phyloP scores from a whole-genome alignment of 2,329 filamentous ascomycete genomes.

The Hypoxylon sp. region DNA sequence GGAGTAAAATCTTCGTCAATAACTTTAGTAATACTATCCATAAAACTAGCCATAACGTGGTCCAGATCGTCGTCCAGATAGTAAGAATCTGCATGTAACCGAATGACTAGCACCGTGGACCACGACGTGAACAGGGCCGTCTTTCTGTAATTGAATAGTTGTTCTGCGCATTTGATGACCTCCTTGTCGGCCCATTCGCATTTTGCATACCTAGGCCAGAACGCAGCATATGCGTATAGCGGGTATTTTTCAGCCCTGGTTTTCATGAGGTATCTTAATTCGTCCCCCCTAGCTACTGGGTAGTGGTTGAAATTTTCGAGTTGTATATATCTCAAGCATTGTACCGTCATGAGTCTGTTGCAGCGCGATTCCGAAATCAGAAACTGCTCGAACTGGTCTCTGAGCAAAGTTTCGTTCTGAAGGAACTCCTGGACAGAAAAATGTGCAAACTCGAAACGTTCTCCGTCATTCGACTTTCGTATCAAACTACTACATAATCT shows the following conservation, averaged over 20 bases:
- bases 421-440: constrained; percentile 44
- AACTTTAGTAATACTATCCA: not conserved
- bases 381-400: constrained; percentile 19
- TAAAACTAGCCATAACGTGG: no score
- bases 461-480: constrained; percentile 33
- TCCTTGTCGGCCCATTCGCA: constrained; percentile 2
- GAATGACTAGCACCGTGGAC: not conserved
- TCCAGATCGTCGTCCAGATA: no score
- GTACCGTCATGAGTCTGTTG: constrained; percentile 19
- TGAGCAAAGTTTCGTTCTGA: constrained; percentile 10
- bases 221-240: constrained; percentile 1
- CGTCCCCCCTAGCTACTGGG: not conserved
- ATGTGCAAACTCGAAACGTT: constrained; percentile 41
- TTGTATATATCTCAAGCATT: constrained; percentile 40
- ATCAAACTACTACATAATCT: constrained; percentile 40
- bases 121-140: constrained; percentile 28
- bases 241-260: not conserved
- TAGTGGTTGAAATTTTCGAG: constrained; percentile 30
- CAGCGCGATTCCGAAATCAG: constrained; percentile 21
- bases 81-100: no score
- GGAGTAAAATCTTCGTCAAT: constrained; percentile 9
- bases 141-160: constrained; percentile 28
- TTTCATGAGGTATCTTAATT: constrained; percentile 1
- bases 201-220: not conserved
- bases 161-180: constrained; percentile 14